Percentiles rank a stretch among this genome's conserved stretches.
Conservation (phyloP, 441 rosid species). For the Jatropha podagrica region DNA sequence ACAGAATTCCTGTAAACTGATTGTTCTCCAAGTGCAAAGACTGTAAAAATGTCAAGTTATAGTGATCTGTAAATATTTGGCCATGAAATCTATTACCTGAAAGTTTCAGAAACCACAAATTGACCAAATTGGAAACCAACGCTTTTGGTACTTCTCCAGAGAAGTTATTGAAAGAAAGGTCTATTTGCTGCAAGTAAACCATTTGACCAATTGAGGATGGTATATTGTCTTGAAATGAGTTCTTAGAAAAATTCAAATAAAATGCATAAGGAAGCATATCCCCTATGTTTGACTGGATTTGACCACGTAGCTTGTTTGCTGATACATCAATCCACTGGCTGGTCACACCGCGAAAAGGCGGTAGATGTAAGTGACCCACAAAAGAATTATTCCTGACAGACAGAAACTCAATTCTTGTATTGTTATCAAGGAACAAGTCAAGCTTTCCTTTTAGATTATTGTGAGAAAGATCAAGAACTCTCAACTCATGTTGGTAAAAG, state of each 20-base stretch:
- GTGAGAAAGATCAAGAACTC: conserved; percentile 21
- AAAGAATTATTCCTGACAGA: conserved; percentile 19
- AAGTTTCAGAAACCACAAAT: not conserved
- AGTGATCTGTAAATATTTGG: not conserved
- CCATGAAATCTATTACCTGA: conserved; percentile 12
- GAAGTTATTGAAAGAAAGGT: conserved; percentile 9
- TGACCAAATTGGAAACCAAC: conserved; percentile 6
- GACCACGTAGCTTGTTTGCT: conserved; percentile 12
- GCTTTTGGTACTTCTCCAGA: conserved; percentile 4
- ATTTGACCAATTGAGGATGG: not conserved
- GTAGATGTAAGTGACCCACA: conserved; percentile 13
- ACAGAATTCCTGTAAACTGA: conserved; percentile 11
- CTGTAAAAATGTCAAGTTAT: conserved; percentile 7
- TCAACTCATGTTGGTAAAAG: conserved; percentile 23
- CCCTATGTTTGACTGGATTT: conserved; percentile 1
- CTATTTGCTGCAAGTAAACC: not conserved
- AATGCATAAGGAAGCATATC: not conserved
- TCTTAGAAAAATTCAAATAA: conserved; percentile 8
- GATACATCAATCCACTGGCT: conserved; percentile 22
- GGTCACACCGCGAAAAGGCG: not conserved
- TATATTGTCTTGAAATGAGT: conserved; percentile 4
- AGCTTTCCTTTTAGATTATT: conserved; percentile 10
- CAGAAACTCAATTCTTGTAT: not conserved
- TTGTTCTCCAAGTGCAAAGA: conserved; percentile 1
- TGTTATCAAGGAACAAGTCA: conserved; percentile 28